Base-by-base conservation (phyloP, 2,329 filamentous ascomycete species). In the Plectosphaerella plurivora region DNA sequence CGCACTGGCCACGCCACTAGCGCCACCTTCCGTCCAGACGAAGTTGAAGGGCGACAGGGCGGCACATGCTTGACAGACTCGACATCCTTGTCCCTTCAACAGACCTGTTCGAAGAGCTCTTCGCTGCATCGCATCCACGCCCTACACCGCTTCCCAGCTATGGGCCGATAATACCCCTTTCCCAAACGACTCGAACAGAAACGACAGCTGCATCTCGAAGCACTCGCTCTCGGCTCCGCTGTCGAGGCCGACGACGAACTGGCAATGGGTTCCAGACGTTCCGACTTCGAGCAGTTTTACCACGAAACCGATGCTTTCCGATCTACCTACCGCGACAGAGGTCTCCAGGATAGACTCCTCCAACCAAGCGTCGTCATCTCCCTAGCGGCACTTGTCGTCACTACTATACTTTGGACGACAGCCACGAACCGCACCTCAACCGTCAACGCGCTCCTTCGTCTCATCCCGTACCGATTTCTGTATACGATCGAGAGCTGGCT, bases 381-480 rank as follows among this genome's bases (percentile, higher is more conserved):
- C 18, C 55, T 63, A 37, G 52, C 68, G 37, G 59, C 71, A 41
- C 54, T 73, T 28, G 44, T 64, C 48, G 53, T 66, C 39, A 67
- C 69, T 63, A 68, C 66, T 49, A 50, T 64, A 25, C 65, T 68
- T 62, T 65, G 63, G 56, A 45, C 66, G 42, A 44, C n/a, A 44
- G 18, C 41, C 6, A 16, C 41, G 18, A 18, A 16, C n/a, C n/a
- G 18, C 10, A n/a, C n/a, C 10, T 44, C 41, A 5, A 16, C 41
- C 18, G 89, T 86, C 85, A 80, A 87, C 68, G 65, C 67, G 24
- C 55, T 87, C 28, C 77, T 89, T 51, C 74, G 75, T 57, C 48
- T 80, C 33, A 76, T 78, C 14, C 87, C 87, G 1, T 72, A 76
- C 15, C 69, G 71, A 24, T 61, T 88, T 1, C 67, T 89, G 36